Percentiles rank a stretch among this genome's conserved stretches.
Evolutionary conservation across 192 early-diverging fungal genomes (phyloP).

Genomic region (Physocladia obscura): DNA sequence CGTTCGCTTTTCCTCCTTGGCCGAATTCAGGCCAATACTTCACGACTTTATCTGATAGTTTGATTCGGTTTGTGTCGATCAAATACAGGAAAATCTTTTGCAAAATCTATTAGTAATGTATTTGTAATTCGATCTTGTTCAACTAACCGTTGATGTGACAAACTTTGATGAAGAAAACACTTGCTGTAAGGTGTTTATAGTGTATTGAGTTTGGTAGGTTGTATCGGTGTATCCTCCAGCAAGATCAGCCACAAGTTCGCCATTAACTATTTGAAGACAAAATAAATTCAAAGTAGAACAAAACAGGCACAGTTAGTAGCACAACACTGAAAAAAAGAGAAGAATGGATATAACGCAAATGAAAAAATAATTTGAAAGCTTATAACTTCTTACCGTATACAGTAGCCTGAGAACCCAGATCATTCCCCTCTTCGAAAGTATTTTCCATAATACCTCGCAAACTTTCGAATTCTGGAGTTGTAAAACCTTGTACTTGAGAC

Average conservation of each 20-base stretch:
- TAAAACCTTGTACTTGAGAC: conserved; percentile 17
- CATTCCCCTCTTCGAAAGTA: conserved; percentile 47
- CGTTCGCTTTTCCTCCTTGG: conserved; percentile 64
- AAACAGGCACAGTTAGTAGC: neutral
- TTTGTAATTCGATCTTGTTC: neutral
- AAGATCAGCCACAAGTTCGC: conserved; percentile 57
- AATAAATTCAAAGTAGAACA: neutral
- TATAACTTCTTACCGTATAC: conserved; percentile 39
- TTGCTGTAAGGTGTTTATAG: conserved; percentile 57
- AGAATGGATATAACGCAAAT: too few relatives aligned
- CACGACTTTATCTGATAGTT: conserved; percentile 50
- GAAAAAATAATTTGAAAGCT: too few relatives aligned
- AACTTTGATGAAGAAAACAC: conserved; percentile 68
- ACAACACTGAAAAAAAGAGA: too few relatives aligned
- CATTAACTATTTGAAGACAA: conserved; percentile 37
- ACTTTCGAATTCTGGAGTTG: conserved; percentile 37
- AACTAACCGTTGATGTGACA: conserved; percentile 50
- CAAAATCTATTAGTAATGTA: neutral
- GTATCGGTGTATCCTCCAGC: conserved; percentile 57
- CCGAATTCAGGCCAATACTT: conserved; percentile 77
- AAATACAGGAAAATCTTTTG: conserved; percentile 45
- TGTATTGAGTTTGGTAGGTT: conserved; percentile 40
- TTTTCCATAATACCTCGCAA: conserved; percentile 35
- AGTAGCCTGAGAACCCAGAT: conserved; percentile 48
- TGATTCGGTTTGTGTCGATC: conserved; percentile 55